Base-by-base conservation (phyloP, 441 rosid genomes). In the Hypseocharis bilobata region DNA sequence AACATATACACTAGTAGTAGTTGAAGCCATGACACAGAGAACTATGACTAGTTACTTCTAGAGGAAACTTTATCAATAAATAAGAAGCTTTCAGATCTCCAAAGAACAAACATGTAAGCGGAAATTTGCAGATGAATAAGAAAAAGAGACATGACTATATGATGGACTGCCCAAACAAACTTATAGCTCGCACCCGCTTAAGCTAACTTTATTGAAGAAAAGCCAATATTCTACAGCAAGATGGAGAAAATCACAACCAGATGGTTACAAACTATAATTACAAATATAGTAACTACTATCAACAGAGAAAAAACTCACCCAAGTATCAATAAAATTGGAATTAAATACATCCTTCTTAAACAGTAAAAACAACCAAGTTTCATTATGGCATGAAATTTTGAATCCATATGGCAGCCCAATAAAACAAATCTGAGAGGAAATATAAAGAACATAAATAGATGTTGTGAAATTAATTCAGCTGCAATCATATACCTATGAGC, bases 401-500 rank as follows among this genome's bases (percentile, higher is more conserved):
- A 6, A 19, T 36, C 11, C 51, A n/a, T 16, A 49, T 6, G 19
- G 7, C 17, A 36, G 23, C 23, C 40, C 47, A 51, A 30, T 23
- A 30, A 19, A 56, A 34, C 13, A 22, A 4, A 1, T 30, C 30
- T 30, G 38, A 13, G 17, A 7, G 7, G 5, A 57, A 56, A 36
- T 3, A n/a, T 16, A 4, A 36, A 32, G n/a, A 42, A 1, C 8
- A 6, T 27, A 55, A 36, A n/a, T 51, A 19, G 27, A 38, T 16
- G 34, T 6, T 59, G 58, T 36, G 54, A 34, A 60, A 26, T 14
- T 17, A 20, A 60, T 63, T 64, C 61, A 40, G 28, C 8, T 28
- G 40, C 57, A 68, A 61, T 29, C 25, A 57, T 5, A 14, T 62
- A 80, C 91, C 86, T 7, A 81, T 68, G 42, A 70, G 68, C 65